Evolutionary conservation across 495 filamentous ascomycete species (phyloP).

Genomic region (Penicillium longicatenatum): DNA sequence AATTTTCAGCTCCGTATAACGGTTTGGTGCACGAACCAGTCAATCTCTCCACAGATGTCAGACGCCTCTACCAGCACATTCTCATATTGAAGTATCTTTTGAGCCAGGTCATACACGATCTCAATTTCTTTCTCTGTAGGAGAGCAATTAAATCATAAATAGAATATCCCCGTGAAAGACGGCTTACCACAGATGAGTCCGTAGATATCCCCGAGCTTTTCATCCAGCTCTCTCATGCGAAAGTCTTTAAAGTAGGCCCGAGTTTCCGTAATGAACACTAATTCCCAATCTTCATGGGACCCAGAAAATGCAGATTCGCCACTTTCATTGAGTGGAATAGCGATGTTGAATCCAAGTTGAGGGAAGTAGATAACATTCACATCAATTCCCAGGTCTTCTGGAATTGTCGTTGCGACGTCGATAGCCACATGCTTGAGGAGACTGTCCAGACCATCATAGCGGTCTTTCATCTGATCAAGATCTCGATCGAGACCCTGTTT

Average conservation of each 20-base stretch:
- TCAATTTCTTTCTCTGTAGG: conserved; percentile 83
- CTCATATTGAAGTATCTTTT: conserved; percentile 71
- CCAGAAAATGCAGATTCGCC: conserved; percentile 69
- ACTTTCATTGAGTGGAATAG: conserved; percentile 63
- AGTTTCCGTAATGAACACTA: conserved; percentile 72
- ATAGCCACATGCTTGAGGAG: conserved; percentile 69
- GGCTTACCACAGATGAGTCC: conserved; percentile 74
- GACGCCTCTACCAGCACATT: conserved; percentile 65
- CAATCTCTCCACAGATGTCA: conserved; percentile 82
- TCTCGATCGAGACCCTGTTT: conserved; percentile 69
- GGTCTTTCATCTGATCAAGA: conserved; percentile 75
- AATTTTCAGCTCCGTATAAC: conserved; percentile 3
- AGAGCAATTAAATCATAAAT: neutral
- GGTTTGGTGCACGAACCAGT: conserved; percentile 50
- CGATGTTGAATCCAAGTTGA: conserved; percentile 86
- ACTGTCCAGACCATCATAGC: conserved; percentile 73
- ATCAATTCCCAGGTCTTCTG: conserved; percentile 58
- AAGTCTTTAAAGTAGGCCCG: conserved; percentile 85
- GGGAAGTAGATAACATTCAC: conserved; percentile 87
- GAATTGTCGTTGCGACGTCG: conserved; percentile 62
- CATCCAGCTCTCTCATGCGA: conserved; percentile 82
- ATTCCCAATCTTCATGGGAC: conserved; percentile 66
- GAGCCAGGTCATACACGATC: conserved; percentile 77
- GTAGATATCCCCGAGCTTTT: conserved; percentile 81
- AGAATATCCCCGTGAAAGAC: neutral